Conservation (phyloP, 176 grass and related monocot species). For the Raddia distichophylla region DNA sequence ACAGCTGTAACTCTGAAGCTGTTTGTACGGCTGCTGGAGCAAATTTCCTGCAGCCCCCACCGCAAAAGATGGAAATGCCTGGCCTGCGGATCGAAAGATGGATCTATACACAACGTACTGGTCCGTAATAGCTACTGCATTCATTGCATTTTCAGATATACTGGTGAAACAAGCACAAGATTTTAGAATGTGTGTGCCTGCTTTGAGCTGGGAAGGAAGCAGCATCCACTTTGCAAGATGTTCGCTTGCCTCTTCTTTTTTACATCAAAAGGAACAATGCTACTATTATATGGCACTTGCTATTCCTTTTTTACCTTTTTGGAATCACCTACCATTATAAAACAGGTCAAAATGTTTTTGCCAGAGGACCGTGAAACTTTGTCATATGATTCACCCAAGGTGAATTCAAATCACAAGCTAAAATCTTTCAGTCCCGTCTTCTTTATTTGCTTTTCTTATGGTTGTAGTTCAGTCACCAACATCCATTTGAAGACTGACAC, state of each 20-base stretch:
- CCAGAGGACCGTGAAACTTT: neutral
- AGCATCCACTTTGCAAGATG: neutral
- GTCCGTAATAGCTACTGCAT: neutral
- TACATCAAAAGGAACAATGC: neutral
- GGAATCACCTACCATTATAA: neutral
- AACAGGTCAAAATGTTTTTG: neutral
- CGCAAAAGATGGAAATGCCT: too few relatives aligned
- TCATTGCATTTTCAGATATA: conserved; percentile 4
- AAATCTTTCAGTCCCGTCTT: neutral
- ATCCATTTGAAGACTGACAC: neutral
- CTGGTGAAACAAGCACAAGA: neutral
- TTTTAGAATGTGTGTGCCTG: neutral
- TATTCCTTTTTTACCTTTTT: neutral
- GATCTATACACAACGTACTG: neutral
- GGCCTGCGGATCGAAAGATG: too few relatives aligned
- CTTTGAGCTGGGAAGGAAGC: too few relatives aligned
- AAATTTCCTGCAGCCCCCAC: conserved; percentile 22
- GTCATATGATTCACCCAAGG: neutral
- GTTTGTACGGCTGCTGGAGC: neutral
- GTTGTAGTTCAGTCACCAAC: neutral
- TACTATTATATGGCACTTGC: neutral
- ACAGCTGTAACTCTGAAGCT: conserved; percentile 18
- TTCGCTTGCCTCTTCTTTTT: neutral
- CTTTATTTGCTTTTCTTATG: neutral
- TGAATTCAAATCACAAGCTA: neutral